phyloP scores from a whole-genome alignment of 2,329 filamentous ascomycete genomes.

The Dothideomycetes sp. region DNA sequence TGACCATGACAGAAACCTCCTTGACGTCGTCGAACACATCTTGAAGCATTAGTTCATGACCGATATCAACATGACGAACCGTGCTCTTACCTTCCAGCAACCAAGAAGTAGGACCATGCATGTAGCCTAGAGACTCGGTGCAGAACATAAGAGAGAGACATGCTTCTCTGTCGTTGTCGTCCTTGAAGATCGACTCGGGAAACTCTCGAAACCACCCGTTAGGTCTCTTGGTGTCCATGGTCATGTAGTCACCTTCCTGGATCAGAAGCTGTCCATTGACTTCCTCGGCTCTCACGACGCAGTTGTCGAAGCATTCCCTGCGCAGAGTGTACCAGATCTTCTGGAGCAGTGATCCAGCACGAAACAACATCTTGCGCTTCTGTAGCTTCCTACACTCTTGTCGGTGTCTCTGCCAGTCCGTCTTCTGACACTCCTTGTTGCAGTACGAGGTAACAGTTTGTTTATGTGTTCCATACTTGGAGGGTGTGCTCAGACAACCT shows the following conservation, averaged over 20 bases:
- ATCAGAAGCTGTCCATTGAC: constrained; percentile 6
- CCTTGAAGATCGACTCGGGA: constrained; percentile 7
- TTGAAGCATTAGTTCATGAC: too few species aligned
- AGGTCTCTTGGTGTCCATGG: background rate
- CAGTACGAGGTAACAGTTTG: constrained; percentile 14
- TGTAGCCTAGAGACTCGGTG: background rate
- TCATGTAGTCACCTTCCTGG: background rate
- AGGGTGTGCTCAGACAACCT: background rate
- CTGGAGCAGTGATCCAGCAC: constrained; percentile 18
- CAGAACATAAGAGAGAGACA: background rate
- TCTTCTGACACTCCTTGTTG: constrained; percentile 13
- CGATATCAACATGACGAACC: too few species aligned
- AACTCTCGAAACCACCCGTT: background rate
- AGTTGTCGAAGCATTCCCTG: constrained; percentile 11
- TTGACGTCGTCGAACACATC: background rate
- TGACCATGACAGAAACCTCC: background rate
- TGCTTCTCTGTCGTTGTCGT: constrained; percentile 9
- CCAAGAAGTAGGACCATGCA: background rate
- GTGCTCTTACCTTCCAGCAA: constrained; percentile 5
- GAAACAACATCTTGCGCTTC: constrained; percentile 14
- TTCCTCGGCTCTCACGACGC: background rate
- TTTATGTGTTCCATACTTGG: background rate
- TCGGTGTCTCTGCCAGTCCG: constrained; percentile 13
- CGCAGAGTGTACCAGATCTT: constrained; percentile 14
- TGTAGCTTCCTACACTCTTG: background rate